These are phyloP conservation scores for Blastomyces gilchristii DNA, from an alignment of 2,329 filamentous ascomycete species.

Conservation along the genomic window DNA sequence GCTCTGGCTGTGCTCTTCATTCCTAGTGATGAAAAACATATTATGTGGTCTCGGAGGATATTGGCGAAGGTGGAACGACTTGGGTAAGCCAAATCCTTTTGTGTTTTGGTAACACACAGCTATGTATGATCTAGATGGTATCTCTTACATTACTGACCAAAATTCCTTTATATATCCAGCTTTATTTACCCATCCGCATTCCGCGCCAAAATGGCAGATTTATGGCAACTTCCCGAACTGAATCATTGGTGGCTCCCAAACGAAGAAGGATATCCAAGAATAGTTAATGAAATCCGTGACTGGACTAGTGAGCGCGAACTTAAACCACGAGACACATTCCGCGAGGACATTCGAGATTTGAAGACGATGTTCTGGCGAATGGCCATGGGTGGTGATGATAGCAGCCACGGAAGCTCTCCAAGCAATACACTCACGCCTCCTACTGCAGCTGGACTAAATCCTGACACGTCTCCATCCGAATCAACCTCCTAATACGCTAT, in stretches of 20 bases:
- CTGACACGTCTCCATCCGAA: slow-evolving; percentile 7
- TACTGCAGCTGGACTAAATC: slow-evolving; percentile 6
- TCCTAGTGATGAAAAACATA: slow-evolving; percentile 61
- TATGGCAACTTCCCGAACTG: slow-evolving; percentile 63
- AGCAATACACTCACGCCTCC: slow-evolving; percentile 10
- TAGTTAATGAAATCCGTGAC: slow-evolving; percentile 65
- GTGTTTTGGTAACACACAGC: neutral
- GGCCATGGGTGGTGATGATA: slow-evolving; percentile 41
- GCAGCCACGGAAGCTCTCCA: slow-evolving; percentile 24
- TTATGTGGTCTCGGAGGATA: slow-evolving; percentile 69
- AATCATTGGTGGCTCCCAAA: slow-evolving; percentile 79
- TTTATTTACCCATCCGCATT: slow-evolving; percentile 73
- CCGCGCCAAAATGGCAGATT: slow-evolving; percentile 61
- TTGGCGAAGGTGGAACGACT: slow-evolving; percentile 66
- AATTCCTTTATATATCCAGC: slow-evolving; percentile 37
- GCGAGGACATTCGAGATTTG: slow-evolving; percentile 62
- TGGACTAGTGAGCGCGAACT: slow-evolving; percentile 70
- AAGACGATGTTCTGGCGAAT: slow-evolving; percentile 60
- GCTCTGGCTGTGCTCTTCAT: slow-evolving; percentile 69
- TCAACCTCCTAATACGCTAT: neutral
- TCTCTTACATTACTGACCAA: slow-evolving; percentile 6
- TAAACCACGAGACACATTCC: slow-evolving; percentile 41
- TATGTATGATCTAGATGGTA: slow-evolving; percentile 5
- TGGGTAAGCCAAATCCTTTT: slow-evolving; percentile 50
- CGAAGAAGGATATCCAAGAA: slow-evolving; percentile 61